These are phyloP conservation scores for Saccharomycopsis oosterbeekiorum DNA, from an alignment of 805 yeast species.

Conservation along the genomic window DNA sequence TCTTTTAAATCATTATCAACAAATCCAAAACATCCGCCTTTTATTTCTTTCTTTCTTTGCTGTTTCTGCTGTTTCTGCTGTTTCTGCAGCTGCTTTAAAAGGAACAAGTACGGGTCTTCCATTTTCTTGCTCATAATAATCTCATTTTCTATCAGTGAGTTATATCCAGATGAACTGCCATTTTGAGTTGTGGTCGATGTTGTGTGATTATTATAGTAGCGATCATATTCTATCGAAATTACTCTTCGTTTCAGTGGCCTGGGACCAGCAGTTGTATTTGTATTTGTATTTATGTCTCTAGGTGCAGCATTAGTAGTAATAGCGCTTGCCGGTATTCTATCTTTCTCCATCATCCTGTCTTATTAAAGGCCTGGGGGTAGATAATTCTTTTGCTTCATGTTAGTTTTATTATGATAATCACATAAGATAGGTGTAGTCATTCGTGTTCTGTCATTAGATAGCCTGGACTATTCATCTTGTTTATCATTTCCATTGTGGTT, in stretches of 20 bases:
- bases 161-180: slow-evolving; percentile 1
- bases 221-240: not conserved
- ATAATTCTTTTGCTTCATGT: not conserved
- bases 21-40: not conserved
- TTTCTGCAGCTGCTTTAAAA: not conserved
- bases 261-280: not conserved
- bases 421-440: no score
- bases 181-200: not conserved
- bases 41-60: not conserved
- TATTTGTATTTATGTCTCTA: not conserved
- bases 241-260: not conserved
- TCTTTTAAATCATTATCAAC: not conserved
- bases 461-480: no score
- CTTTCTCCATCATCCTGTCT: not conserved
- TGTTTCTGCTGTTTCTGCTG: not conserved
- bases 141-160: slow-evolving; percentile 1
- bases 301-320: not conserved
- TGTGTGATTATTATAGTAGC: not conserved
- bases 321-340: not conserved
- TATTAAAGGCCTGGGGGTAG: not conserved
- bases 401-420: no score
- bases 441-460: no score
- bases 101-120: slow-evolving; percentile 2
- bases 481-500: not conserved
- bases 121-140: not conserved